These are phyloP conservation scores for Vicia villosa DNA, from an alignment of 306 rosid species.

Conservation along the genomic window DNA sequence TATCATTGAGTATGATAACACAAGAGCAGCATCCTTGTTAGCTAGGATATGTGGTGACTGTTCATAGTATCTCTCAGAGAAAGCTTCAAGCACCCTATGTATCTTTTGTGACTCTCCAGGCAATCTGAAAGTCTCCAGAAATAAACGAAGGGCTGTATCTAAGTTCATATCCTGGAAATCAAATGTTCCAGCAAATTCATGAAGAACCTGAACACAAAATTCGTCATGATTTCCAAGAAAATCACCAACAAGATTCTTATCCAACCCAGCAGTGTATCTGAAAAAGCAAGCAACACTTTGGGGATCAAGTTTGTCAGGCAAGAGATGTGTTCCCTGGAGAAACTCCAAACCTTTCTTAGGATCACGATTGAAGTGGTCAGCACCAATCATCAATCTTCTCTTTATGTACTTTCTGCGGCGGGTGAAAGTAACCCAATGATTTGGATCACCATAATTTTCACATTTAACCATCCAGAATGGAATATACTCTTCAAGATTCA, in stretches of 20 bases:
- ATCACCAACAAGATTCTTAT: conserved; percentile 98
- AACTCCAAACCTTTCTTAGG: conserved; percentile 98
- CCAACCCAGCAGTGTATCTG: conserved; percentile 97
- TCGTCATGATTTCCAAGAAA: conserved; percentile 96
- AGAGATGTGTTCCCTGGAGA: conserved; percentile 96
- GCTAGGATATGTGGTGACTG: conserved; percentile 88
- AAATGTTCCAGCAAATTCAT: conserved; percentile 96
- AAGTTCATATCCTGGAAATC: conserved; percentile 97
- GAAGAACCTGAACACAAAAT: conserved; percentile 98
- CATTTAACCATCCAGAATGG: conserved; percentile 99
- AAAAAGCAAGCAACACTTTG: conserved; percentile 99
- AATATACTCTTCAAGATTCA: conserved; percentile 79
- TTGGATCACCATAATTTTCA: conserved; percentile 84
- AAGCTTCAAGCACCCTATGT: conserved; percentile 98
- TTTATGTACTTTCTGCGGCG: conserved; percentile 90
- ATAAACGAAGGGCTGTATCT: conserved; percentile 93
- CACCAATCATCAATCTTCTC: conserved; percentile 97
- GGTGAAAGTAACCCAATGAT: conserved; percentile 86
- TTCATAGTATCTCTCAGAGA: conserved; percentile 97
- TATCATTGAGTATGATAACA: conserved; percentile 86
- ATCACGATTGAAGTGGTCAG: conserved; percentile 98
- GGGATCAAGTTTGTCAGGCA: conserved; percentile 98
- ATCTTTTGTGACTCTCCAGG: conserved; percentile 99
- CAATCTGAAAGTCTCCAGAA: conserved; percentile 90
- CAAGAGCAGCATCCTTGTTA: conserved; percentile 96